Percentiles rank a stretch among this genome's conserved stretches.
Conservation (phyloP, 2,329 filamentous ascomycete species). For the Aspergillus awamori region DNA sequence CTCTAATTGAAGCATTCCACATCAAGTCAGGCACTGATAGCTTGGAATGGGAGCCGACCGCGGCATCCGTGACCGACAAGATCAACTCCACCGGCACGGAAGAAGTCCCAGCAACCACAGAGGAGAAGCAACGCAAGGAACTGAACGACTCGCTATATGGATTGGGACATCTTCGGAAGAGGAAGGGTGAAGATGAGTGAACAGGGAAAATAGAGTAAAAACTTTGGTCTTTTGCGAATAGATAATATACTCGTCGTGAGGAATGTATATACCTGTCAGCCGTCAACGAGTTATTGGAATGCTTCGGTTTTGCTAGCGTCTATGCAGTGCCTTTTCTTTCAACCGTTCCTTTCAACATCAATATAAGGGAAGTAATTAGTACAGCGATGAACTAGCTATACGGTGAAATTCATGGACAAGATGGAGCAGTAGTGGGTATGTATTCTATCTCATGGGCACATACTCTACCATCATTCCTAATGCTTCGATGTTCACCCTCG, state of each 20-base stretch:
- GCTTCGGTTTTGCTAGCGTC: neutral
- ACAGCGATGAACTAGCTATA: too few relatives aligned
- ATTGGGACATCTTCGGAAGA: constrained; percentile 47
- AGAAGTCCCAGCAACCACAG: constrained; percentile 25
- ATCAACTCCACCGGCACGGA: constrained; percentile 39
- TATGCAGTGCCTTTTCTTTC: neutral
- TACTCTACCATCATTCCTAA: too few relatives aligned
- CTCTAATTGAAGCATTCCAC: constrained; percentile 37
- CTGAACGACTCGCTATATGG: constrained; percentile 43
- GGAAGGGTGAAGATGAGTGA: constrained; percentile 30
- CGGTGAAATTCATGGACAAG: too few relatives aligned
- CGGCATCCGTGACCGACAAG: constrained; percentile 22
- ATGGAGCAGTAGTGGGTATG: too few relatives aligned
- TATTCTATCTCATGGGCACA: too few relatives aligned
- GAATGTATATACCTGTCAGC: constrained; percentile 3
- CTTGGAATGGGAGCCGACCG: constrained; percentile 31
- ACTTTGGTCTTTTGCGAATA: neutral
- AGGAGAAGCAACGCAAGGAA: constrained; percentile 36
- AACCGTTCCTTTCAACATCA: neutral
- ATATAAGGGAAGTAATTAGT: too few relatives aligned
- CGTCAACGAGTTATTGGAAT: neutral
- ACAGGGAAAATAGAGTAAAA: neutral
- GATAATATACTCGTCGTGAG: neutral
- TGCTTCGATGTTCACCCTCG: too few relatives aligned
- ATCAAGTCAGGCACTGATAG: constrained; percentile 22